Evolutionary conservation across 208 protist genomes (phyloP), one percentile per base, ranked within the genome.

Genomic region (Crithidia thermophila): DNA sequence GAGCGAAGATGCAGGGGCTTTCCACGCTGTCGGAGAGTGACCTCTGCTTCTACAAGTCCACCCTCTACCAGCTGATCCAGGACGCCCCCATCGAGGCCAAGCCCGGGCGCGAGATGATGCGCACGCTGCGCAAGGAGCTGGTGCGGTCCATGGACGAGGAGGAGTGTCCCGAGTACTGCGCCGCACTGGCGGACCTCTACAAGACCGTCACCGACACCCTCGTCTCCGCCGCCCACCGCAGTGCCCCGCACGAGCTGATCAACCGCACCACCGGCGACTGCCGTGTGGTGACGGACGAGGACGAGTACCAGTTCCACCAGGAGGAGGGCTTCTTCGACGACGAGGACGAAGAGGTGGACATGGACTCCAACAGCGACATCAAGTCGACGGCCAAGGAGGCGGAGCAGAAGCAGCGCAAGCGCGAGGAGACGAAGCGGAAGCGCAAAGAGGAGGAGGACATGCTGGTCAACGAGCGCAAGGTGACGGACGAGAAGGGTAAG

Each of bases 381-480:
- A 87, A 89, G 65, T 81, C 84, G 6, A 82, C 61, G 27, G 63
- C 79, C 11, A 79, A 81, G 67, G 81, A 88, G 34, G 62, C 70
- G 27, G 87, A 86, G 56, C 80, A 81, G 64, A 87, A 86, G 65
- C 69, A 84, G 71, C 73, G 81, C 27, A 93, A 93, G 56, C 76
- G 81, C 14, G 91, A 94, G 49, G 86, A 96, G 60, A 65, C 81
- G 51, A 77, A 84, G 39, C 75, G 76, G 40, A 88, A 89, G 72
- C 91, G 91, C 27, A 77, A 51, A 3, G 88, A 96, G 49, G 88
- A 96, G 58, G 91, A 96, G 69, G 79, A 88, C 18, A 84, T 94
- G 81, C 77, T 96, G n/a, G 45, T 96, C n/a, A 89, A 85, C 37
- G 82, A 94, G 72, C 86, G 83, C 55, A 90, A 92, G 61, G 88